Evolutionary conservation across 2,329 filamentous ascomycete species (phyloP).

Genomic region (Graphilbum ipis-grandicollis): DNA sequence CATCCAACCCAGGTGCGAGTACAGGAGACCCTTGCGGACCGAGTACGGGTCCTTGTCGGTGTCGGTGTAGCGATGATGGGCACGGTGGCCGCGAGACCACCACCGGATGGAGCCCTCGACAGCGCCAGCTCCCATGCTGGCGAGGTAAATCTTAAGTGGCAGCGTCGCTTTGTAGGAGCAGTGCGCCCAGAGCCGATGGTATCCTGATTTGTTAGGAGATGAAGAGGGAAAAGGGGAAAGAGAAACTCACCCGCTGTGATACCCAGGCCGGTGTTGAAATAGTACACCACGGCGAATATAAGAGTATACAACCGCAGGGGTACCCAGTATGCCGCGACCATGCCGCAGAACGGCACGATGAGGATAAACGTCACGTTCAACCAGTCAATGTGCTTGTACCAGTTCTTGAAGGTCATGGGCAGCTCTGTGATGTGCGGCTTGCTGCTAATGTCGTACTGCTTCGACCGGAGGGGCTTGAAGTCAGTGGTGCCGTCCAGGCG

Average conservation of each 20-base stretch:
- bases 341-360: conserved; percentile 56
- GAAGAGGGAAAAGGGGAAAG: too few relatives aligned
- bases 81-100: conserved; percentile 77
- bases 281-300: conserved; percentile 59
- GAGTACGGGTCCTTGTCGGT: conserved; percentile 87
- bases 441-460: conserved; percentile 35
- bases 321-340: conserved; percentile 61
- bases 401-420: conserved; percentile 66
- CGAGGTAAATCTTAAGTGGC: conserved; percentile 67
- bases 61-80: conserved; percentile 83
- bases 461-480: conserved; percentile 31
- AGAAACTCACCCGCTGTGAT: conserved; percentile 62
- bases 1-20: conserved; percentile 83
- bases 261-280: conserved; percentile 68
- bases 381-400: conserved; percentile 91
- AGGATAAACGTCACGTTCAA: conserved; percentile 72
- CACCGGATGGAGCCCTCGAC: conserved; percentile 76
- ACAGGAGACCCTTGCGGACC: conserved; percentile 72
- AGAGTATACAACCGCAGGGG: conserved; percentile 56
- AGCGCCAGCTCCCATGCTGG: conserved; percentile 64
- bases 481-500: conserved; percentile 37
- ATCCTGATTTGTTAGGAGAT: too few relatives aligned
- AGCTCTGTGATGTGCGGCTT: conserved; percentile 78
- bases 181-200: conserved; percentile 77
- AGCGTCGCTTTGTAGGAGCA: conserved; percentile 62